These are phyloP conservation scores for Coleophoma cylindrospora DNA, from an alignment of 2,329 filamentous ascomycete species.

Conservation along the genomic window DNA sequence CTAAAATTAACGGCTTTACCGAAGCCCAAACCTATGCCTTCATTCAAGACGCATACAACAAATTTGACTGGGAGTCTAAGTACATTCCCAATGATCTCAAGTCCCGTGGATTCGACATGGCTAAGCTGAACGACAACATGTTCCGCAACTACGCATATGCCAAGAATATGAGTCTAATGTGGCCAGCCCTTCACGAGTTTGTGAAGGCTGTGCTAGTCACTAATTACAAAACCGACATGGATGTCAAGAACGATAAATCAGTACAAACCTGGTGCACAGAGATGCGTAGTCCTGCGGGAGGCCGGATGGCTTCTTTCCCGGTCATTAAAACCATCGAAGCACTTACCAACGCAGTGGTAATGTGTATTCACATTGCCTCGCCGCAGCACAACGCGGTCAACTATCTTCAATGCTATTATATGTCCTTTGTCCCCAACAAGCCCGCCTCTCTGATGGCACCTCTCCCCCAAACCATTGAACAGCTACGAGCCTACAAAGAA, in stretches of 20 bases:
- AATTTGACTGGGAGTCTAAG: conserved; percentile 31
- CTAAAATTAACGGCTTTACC: conserved; percentile 35
- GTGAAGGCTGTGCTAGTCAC: conserved; percentile 32
- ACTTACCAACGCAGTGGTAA: conserved; percentile 40
- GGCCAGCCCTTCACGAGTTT: conserved; percentile 36
- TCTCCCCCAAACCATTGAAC: conserved; percentile 25
- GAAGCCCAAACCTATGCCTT: conserved; percentile 31
- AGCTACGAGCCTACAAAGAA: conserved; percentile 27
- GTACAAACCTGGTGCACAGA: conserved; percentile 36
- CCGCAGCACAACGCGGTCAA: conserved; percentile 46
- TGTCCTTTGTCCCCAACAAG: conserved; percentile 40
- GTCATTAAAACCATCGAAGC: conserved; percentile 33
- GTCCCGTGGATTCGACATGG: conserved; percentile 35
- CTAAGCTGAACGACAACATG: conserved; percentile 27
- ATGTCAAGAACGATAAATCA: conserved; percentile 25
- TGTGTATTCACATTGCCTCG: conserved; percentile 47
- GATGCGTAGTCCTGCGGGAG: conserved; percentile 29
- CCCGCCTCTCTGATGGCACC: conserved; percentile 32
- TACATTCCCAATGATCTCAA: conserved; percentile 41
- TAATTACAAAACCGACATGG: conserved; percentile 26
- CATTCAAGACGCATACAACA: conserved; percentile 34
- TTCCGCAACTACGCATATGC: conserved; percentile 46
- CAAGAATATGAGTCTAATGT: conserved; percentile 38
- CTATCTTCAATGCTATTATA: conserved; percentile 46
- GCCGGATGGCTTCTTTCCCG: conserved; percentile 36